phyloP scores from a whole-genome alignment of 148 eudicot species.

The Nyssa sinensis region DNA sequence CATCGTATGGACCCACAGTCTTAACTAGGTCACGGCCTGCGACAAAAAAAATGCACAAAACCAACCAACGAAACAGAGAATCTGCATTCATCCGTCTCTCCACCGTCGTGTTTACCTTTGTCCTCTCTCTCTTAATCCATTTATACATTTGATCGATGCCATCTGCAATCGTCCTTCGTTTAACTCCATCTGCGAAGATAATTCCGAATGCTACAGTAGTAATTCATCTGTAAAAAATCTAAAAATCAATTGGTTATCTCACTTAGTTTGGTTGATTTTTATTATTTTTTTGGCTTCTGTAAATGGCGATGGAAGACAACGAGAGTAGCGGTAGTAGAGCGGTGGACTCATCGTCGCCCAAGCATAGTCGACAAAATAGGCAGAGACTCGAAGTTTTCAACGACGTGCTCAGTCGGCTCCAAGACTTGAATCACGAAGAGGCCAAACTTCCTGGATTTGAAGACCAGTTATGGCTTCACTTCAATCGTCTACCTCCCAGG shows the following conservation, averaged over 20 bases:
- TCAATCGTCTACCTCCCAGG: conserved; percentile 63
- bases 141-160: background rate
- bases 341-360: conserved; percentile 30
- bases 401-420: conserved; percentile 44
- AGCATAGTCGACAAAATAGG: conserved; percentile 17
- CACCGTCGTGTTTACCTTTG: background rate
- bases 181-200: background rate
- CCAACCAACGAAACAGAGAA: background rate
- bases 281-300: background rate
- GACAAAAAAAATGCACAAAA: background rate
- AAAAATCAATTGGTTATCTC: background rate
- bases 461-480: conserved; percentile 65
- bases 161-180: background rate
- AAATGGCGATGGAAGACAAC: conserved; percentile 56
- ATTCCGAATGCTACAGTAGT: background rate
- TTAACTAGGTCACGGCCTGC: no score
- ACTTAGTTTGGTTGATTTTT: background rate
- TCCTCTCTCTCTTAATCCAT: conserved; percentile 4
- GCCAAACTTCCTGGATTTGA: conserved; percentile 45
- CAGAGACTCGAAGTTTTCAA: conserved; percentile 43
- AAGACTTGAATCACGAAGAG: conserved; percentile 35
- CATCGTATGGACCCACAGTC: conserved; percentile 5
- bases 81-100: background rate
- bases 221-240: background rate
- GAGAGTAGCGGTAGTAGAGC: conserved; percentile 60